A percentile compares a stretch with the other conserved stretches of the same genome.
Conservation (phyloP, 2,329 filamentous ascomycete species). For the Macrophomina tecta region DNA sequence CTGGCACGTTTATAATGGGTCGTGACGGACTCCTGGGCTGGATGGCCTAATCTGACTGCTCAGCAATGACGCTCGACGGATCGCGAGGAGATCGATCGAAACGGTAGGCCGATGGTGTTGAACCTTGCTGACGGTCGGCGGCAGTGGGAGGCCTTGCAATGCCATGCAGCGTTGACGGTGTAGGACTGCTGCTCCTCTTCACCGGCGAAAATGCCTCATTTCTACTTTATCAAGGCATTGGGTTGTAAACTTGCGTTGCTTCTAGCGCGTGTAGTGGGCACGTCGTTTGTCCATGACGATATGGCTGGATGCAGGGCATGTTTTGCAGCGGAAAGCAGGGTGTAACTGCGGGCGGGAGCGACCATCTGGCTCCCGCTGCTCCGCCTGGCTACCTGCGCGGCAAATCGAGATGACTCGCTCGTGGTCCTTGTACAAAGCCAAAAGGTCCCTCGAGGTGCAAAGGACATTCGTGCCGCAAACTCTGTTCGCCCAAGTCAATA, state of each 20-base stretch:
- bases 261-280: background rate
- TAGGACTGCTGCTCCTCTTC: background rate
- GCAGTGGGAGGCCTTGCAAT: slow-evolving; percentile 19
- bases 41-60: background rate
- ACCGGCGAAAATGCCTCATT: background rate
- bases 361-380: background rate
- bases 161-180: slow-evolving; percentile 5
- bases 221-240: background rate
- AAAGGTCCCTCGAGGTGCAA: background rate
- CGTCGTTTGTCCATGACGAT: background rate
- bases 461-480: background rate
- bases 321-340: background rate
- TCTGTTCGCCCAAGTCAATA: slow-evolving; percentile 1
- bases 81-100: slow-evolving; percentile 21
- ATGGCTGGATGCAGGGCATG: slow-evolving; percentile 14
- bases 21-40: background rate
- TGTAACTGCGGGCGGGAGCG: slow-evolving; percentile 1
- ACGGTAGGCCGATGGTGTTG: slow-evolving; percentile 20
- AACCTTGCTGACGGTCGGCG: slow-evolving; percentile 19
- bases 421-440: slow-evolving; percentile 13
- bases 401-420: background rate
- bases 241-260: background rate
- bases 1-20: slow-evolving; percentile 14
- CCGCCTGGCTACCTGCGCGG: background rate
- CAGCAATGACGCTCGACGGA: slow-evolving; percentile 8